These are phyloP conservation scores for Megacollybia marginata DNA, from an alignment of 768 basidiomycete species.

Conservation along the genomic window DNA sequence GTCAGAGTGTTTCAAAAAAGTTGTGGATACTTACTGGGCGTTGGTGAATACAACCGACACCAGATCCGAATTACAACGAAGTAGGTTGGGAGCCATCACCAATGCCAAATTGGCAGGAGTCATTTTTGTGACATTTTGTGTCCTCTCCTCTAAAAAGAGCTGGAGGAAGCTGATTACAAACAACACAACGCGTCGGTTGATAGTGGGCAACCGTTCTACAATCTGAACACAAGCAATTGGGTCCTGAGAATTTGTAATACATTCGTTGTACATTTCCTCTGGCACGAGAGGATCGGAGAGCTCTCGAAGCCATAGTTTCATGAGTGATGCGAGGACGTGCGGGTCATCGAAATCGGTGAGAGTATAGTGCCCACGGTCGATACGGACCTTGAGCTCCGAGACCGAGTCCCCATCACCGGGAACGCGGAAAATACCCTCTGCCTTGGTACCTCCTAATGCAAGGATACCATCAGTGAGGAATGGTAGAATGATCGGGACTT, in stretches of 20 bases:
- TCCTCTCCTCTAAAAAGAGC: conserved; percentile 74
- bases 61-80: conserved; percentile 82
- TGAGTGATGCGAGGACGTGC: conserved; percentile 79
- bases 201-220: conserved; percentile 71
- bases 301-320: conserved; percentile 93
- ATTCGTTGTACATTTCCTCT: conserved; percentile 87
- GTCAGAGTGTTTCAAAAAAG: not conserved
- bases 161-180: conserved; percentile 91
- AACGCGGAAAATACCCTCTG: conserved; percentile 90
- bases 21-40: conserved; percentile 57
- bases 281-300: conserved; percentile 90
- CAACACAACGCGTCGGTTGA: conserved; percentile 79
- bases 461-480: conserved; percentile 92
- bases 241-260: conserved; percentile 61
- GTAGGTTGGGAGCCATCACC: conserved; percentile 87
- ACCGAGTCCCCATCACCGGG: conserved; percentile 88
- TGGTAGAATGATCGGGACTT: conserved; percentile 87
- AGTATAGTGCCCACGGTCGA: conserved; percentile 88
- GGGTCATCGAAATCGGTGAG: conserved; percentile 88
- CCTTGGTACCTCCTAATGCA: conserved; percentile 74
- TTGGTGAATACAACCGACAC: conserved; percentile 89
- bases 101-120: conserved; percentile 81
- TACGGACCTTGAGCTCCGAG: conserved; percentile 80
- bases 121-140: conserved; percentile 78
- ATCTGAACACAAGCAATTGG: conserved; percentile 67